Evolutionary conservation across 768 basidiomycete genomes (phyloP).

Genomic region (Cystobasidiopsis lactophilus): DNA sequence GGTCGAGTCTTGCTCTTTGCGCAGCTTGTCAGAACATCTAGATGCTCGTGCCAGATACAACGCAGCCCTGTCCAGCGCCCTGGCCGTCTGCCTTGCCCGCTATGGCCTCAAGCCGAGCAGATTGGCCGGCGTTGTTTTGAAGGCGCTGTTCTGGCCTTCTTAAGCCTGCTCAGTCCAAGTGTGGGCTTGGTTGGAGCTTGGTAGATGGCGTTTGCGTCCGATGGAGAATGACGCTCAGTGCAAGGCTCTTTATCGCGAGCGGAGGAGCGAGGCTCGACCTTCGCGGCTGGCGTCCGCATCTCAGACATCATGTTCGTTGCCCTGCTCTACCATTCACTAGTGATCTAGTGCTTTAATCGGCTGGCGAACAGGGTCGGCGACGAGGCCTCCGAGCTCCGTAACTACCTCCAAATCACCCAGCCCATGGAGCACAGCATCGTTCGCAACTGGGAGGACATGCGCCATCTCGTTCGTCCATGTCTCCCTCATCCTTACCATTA

Average conservation of each 20-base stretch:
- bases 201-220: no score
- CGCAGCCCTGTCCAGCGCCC: no score
- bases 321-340: neutral
- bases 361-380: conserved; percentile 41
- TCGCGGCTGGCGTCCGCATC: neutral
- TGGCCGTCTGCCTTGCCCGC: no score
- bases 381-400: conserved; percentile 79
- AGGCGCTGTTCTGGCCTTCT: no score
- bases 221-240: no score
- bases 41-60: no score
- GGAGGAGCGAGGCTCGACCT: conserved; percentile 6
- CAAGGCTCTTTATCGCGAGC: conserved; percentile 5
- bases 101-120: no score
- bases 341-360: neutral
- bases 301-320: neutral
- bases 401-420: conserved; percentile 87
- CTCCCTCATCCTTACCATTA: neutral
- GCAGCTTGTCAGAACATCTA: no score
- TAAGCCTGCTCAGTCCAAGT: no score
- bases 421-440: conserved; percentile 99
- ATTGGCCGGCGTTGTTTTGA: no score
- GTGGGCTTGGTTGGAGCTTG: no score
- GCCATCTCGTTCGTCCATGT: conserved; percentile 33
- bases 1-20: no score
- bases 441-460: conserved; percentile 99